Base-by-base conservation (phyloP, 345 rosid species). In the Abelmoschus esculentus region DNA sequence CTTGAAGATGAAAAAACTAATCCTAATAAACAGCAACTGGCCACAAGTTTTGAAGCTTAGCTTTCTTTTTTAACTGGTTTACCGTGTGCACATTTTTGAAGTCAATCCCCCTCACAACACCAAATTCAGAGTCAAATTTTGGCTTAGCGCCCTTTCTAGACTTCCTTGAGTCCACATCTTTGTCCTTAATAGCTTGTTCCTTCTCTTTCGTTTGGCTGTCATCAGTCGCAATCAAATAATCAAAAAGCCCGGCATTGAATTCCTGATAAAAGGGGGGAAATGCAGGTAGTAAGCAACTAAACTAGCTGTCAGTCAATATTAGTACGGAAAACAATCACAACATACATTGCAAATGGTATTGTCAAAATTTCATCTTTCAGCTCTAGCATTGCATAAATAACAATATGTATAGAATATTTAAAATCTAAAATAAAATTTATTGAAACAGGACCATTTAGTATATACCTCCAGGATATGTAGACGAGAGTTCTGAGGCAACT, bases 191-290 rank as follows among this genome's bases (percentile, higher is more conserved):
- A 42, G 77, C 38, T 72, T 82, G 79, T 49, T 85, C 89, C 84
- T 76, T 88, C 62, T 80, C 87, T 77, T 85, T 87, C 72, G 80
- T 59, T 77, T 84, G 87, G 78, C 73, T 83, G 58, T 78, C 87
- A 82, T 93, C 97, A 58, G 92, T 88, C 63, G 96, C 98, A 69
- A 93, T 89, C 85, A 91, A 74, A 82, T 89, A 89, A 79, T 91
- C 93, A 64, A 88, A 93, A 76, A 91, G 96, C 55, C 97, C 96
- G 75, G 98, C 97, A 82, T 89, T 91, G 83, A 93, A 93, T 89
- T 81, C 92, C 97, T 93, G 61, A 57, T 57, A 57, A 26, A 57
- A 57, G 61, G 11, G 2, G 12, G 5, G 22, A 26, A 26, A 4
- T 26, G 26, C 54, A 12, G 72, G 53, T 44, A 44, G 8, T 64